phyloP scores from a whole-genome alignment of 2,329 filamentous ascomycete genomes.

The Sporothrix luriei region DNA sequence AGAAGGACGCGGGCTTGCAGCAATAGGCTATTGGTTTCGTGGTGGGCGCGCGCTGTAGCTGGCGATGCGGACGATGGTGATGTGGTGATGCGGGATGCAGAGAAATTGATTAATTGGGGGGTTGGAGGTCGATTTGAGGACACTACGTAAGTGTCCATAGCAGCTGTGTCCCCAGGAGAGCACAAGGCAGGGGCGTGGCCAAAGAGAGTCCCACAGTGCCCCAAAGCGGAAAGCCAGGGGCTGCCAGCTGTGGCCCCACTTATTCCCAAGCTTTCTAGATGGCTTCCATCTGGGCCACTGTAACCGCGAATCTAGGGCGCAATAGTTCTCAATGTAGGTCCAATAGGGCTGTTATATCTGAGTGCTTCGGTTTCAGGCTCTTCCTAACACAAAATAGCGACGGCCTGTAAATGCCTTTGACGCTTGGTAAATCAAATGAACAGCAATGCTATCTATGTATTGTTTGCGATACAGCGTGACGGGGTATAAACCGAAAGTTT shows the following conservation, averaged over 20 bases:
- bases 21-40: neutral
- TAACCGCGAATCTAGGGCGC: neutral
- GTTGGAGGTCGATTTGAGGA: conserved; percentile 18
- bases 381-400: no score
- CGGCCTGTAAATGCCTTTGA: no score
- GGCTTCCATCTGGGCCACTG: neutral
- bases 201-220: neutral
- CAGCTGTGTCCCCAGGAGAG: neutral
- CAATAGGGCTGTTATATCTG: no score
- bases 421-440: no score
- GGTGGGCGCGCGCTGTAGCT: neutral
- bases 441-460: no score
- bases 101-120: neutral
- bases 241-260: conserved; percentile 26
- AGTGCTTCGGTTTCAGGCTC: no score
- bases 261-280: conserved; percentile 8
- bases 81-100: conserved; percentile 10
- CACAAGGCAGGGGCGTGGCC: conserved; percentile 23
- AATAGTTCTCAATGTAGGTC: neutral
- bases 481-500: no score
- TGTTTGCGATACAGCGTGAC: no score
- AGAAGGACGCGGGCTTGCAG: neutral
- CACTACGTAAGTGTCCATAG: conserved; percentile 26
- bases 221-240: conserved; percentile 29
- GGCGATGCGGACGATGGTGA: conserved; percentile 1